Evolutionary conservation across 1,139 yeast genomes (phyloP), one percentile per base, ranked within the genome.

Genomic region (Debaryomycetaceae sp.): DNA sequence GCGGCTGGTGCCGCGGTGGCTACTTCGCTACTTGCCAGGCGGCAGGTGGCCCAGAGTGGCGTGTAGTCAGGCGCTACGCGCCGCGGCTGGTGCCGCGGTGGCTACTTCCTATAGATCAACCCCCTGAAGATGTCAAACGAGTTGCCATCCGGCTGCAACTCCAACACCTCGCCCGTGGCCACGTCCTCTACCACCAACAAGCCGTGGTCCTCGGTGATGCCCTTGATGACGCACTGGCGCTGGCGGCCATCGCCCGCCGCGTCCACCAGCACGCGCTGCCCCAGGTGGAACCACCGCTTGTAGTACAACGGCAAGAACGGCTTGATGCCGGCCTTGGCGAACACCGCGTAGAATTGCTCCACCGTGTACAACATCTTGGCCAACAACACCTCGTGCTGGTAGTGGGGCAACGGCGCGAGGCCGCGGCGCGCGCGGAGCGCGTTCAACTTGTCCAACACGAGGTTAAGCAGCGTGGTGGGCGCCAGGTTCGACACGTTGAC

Each of bases 121-220:
- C 98, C 97, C 46, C 75, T 83, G 62, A 91, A 83, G 66, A 93
- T 89, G 51, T 93, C 98, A 51, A 93, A 93, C 2, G 96, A 85
- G 53, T 93, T 93, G 1, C 98, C 98, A 53, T 93, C 98, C 0
- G 99, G 98, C 52, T 88, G 97, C 29, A 93, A 61, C 45, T 85
- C 83, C 43, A 71, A 78, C 3, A 52, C 57, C 23, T 64, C 68
- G 1, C 85, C 83, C 3, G 77, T 74, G 28, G 65, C 66, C 5
- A 77, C 56, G 43, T 84, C 95, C 37, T 75, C 77, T 2, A 85
- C 98, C 16, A 80, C 58, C 36, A 93, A 60, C 56, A 89, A 62
- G 0, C 98, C 99, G 51, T 79, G 83, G 32, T 86, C 95, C 2
- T 70, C 63, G 0, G 95, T 81, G 27, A 93, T 89, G 1, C 98